Evolutionary conservation across 2,329 filamentous ascomycete genomes (phyloP), one percentile per base, ranked within the genome.

Genomic region (Lachnum nothofagi): DNA sequence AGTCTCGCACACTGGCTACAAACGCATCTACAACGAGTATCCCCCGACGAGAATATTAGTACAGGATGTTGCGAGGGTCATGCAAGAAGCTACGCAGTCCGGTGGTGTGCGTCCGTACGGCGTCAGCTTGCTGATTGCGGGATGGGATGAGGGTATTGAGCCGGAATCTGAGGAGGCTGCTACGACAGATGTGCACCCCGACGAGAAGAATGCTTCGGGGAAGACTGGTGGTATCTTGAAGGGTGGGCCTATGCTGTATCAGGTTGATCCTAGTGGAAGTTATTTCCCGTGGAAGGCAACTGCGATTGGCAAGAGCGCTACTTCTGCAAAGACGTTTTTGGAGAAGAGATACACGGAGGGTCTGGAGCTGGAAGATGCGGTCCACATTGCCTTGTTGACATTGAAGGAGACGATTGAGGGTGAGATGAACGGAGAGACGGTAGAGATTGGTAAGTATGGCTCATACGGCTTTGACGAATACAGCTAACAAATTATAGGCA

Each of bases 231-330:
- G 93, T 42, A 93, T 95, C 60, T 77, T 93, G 62, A 97, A 96
- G 76, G 91, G 93, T 44, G 91, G 93, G 5, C 93, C 93, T 41
- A 96, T 94, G 79, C 74, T 98, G 67, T 98, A 98, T 74, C 91
- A 98, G 74, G 93, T 98, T 60, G 93, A 98, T 68, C 93, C 93
- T n/a, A 95, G 89, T 58, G 93, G 93, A 60, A 95, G 88, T 69
- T 98, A 98, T 70, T 98, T 96, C 70, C 93, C 93, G 3, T 98
- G 93, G 93, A 98, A 98, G 78, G 93, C 93, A 35, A 98, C 93
- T 42, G 93, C 93, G 44, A 98, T 98, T 65, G 93, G 93, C 65
- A 98, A 98, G 82, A 95, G 91, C 67, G 93, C 93, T 45, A 95
- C 93, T 34, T 95, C 90, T 64, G 93, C 93, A 48, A 98, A 98